A percentile compares a stretch with the other conserved stretches of the same genome.
Evolutionary conservation across 2,329 filamentous ascomycete genomes (phyloP).

Genomic region (Hymenoscyphus occultus): DNA sequence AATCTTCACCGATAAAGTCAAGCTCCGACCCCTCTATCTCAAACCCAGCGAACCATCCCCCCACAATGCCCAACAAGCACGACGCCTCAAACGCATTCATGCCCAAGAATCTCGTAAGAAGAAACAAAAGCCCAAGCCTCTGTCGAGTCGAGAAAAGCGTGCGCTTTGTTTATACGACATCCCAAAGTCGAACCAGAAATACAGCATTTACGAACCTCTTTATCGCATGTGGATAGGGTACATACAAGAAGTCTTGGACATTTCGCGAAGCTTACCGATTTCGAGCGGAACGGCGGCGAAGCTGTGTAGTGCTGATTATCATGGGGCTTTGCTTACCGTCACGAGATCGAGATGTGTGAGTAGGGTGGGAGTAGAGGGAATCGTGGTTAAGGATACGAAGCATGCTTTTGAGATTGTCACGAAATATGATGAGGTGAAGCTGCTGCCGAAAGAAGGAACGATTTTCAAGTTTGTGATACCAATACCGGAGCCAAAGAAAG

Average conservation of each 20-base stretch:
- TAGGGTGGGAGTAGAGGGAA: slow-evolving; percentile 78
- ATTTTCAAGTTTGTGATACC: slow-evolving; percentile 76
- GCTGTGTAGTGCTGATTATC: slow-evolving; percentile 82
- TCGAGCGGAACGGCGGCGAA: slow-evolving; percentile 59
- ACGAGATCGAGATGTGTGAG: slow-evolving; percentile 77
- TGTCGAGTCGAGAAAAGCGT: slow-evolving; percentile 78
- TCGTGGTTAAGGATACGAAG: slow-evolving; percentile 84
- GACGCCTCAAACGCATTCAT: slow-evolving; percentile 31
- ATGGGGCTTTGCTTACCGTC: slow-evolving; percentile 81
- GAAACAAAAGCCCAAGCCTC: slow-evolving; percentile 57
- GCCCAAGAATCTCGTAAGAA: slow-evolving; percentile 43
- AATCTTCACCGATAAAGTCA: slow-evolving; percentile 79
- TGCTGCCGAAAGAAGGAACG: slow-evolving; percentile 85
- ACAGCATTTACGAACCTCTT: slow-evolving; percentile 73
- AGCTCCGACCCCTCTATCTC: slow-evolving; percentile 76
- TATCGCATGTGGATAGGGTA: slow-evolving; percentile 81
- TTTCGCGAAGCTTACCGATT: slow-evolving; percentile 35
- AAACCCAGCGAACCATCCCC: slow-evolving; percentile 69
- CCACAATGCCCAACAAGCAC: slow-evolving; percentile 54
- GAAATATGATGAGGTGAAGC: slow-evolving; percentile 64
- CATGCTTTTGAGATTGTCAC: slow-evolving; percentile 86
- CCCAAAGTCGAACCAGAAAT: slow-evolving; percentile 64
- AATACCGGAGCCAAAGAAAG: slow-evolving; percentile 20
- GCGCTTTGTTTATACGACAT: slow-evolving; percentile 71
- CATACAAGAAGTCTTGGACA: slow-evolving; percentile 74